Evolutionary conservation across 169 alveolate species (phyloP).

Genomic region (Plasmodium cynomolgi): DNA sequence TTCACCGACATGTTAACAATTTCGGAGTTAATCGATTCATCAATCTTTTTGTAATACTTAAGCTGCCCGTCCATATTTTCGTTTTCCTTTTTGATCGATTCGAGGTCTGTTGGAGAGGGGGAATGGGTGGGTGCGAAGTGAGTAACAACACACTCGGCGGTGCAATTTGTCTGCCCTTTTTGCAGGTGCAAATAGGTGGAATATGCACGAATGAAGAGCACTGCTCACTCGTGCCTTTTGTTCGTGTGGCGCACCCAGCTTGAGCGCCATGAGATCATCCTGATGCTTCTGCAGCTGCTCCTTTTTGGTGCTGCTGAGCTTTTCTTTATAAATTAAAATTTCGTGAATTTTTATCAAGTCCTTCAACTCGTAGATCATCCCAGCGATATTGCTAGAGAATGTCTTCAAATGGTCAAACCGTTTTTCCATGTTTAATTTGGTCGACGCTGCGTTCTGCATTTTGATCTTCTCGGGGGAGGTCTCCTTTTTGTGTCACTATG

Average conservation of each 20-base stretch:
- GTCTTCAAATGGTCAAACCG: conserved; percentile 44
- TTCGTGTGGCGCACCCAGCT: conserved; percentile 2
- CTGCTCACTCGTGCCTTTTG: not conserved
- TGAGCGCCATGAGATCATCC: conserved; percentile 26
- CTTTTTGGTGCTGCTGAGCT: conserved; percentile 28
- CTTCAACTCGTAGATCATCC: conserved; percentile 41
- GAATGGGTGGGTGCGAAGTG: not conserved
- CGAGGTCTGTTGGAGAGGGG: conserved; percentile 31
- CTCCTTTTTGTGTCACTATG: not conserved
- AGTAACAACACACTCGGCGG: not conserved
- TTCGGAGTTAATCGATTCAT: conserved; percentile 36
- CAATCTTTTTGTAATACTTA: conserved; percentile 38
- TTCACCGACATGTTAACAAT: conserved; percentile 34
- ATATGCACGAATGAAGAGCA: not conserved
- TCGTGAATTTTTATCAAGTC: conserved; percentile 72
- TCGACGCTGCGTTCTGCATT: conserved; percentile 29
- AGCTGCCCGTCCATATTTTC: conserved; percentile 40
- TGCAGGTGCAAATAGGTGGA: not conserved
- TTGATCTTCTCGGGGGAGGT: not conserved
- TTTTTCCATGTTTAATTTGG: conserved; percentile 48
- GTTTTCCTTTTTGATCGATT: conserved; percentile 46
- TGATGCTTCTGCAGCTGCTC: conserved; percentile 35
- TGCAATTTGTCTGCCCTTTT: not conserved
- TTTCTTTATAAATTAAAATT: conserved; percentile 69
- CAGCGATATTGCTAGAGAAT: conserved; percentile 28